These are phyloP conservation scores for Ganoderma lingzhi DNA, from an alignment of 1,284 basidiomycete species.

Conservation along the genomic window DNA sequence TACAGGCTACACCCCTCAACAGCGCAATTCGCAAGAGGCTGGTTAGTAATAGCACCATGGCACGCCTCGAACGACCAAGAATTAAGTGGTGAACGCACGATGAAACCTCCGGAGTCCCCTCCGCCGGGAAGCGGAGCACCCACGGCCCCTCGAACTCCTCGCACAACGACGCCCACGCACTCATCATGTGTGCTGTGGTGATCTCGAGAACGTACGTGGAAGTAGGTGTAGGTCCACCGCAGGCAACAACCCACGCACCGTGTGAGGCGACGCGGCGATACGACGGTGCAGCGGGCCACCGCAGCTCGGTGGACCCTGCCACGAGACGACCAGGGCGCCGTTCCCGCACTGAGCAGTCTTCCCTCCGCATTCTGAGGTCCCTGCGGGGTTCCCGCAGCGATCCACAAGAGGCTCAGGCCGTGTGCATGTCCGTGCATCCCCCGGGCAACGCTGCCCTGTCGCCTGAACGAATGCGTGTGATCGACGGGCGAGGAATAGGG, in stretches of 20 bases:
- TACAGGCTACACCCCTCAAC: not conserved
- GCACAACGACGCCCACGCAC: not conserved
- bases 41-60: not conserved
- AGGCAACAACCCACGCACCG: not conserved
- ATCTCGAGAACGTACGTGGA: not conserved
- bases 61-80: not conserved
- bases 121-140: not conserved
- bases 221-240: constrained; percentile 5
- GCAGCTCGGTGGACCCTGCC: not conserved
- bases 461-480: not conserved
- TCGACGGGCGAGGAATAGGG: not conserved
- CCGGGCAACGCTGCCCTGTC: not conserved
- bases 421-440: not conserved
- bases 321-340: not conserved
- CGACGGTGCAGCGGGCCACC: not conserved
- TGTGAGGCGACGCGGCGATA: constrained; percentile 1
- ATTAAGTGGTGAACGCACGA: not conserved
- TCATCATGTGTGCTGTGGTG: not conserved
- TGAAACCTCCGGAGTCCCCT: not conserved
- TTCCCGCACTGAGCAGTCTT: not conserved
- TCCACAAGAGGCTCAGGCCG: not conserved
- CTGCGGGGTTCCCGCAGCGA: not conserved
- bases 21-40: not conserved
- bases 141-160: not conserved
- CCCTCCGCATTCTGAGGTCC: not conserved